Conservation (phyloP, 768 basidiomycete species). For the Boletus speciosus region DNA sequence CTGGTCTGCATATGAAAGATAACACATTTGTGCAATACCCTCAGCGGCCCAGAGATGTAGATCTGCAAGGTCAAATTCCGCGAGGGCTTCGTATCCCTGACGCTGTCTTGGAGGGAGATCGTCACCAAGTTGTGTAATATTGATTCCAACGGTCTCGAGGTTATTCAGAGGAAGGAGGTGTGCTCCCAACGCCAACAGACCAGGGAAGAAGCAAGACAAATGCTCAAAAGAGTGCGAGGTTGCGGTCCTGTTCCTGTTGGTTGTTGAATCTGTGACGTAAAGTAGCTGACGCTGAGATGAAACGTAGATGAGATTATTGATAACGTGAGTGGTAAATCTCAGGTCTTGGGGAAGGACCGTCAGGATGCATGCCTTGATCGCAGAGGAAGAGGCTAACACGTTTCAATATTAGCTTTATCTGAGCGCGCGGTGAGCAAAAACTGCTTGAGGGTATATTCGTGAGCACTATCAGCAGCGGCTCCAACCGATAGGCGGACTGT, state of each 20-base stretch:
- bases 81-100: constrained; percentile 37
- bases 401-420: constrained; percentile 56
- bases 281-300: constrained; percentile 62
- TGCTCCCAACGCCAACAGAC: constrained; percentile 68
- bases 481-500: constrained; percentile 55
- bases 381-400: constrained; percentile 48
- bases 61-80: constrained; percentile 52
- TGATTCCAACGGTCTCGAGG: constrained; percentile 46
- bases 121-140: constrained; percentile 36
- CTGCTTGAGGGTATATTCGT: constrained; percentile 76
- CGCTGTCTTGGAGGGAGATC: constrained; percentile 21
- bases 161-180: constrained; percentile 57
- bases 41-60: constrained; percentile 74
- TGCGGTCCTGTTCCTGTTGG: constrained; percentile 25
- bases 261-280: constrained; percentile 58
- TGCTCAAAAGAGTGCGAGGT: constrained; percentile 63
- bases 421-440: constrained; percentile 63
- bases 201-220: constrained; percentile 75
- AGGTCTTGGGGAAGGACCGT: constrained; percentile 43
- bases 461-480: constrained; percentile 66
- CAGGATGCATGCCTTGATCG: neutral
- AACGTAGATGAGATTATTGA: constrained; percentile 63
- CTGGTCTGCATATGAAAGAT: constrained; percentile 67
- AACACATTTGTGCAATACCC: constrained; percentile 71
- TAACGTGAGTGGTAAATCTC: constrained; percentile 55